A percentile compares a stretch with the other conserved stretches of the same genome.
These are phyloP conservation scores for Penicillium cinerascens DNA, from an alignment of 495 filamentous ascomycete species.

Conservation along the genomic window DNA sequence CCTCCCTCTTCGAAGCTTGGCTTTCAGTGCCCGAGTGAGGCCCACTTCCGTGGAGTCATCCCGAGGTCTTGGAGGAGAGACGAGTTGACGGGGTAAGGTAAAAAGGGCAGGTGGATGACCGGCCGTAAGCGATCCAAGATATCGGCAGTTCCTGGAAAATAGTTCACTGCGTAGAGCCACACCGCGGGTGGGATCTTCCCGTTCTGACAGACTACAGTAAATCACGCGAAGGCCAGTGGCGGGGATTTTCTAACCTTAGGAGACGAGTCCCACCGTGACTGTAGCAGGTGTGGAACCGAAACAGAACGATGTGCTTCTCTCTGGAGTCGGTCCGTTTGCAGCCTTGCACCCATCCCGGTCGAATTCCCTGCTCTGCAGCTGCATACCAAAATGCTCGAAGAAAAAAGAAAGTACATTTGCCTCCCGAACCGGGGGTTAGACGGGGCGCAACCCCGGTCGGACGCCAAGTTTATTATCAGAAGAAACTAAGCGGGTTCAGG, in stretches of 20 bases:
- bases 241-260: not conserved
- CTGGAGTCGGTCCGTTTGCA: not conserved
- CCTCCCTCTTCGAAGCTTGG: conserved; percentile 6
- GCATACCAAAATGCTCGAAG: not conserved
- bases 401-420: not conserved
- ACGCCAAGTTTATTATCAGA: not conserved
- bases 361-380: not conserved
- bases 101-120: not conserved
- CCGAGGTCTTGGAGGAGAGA: not conserved
- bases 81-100: not conserved
- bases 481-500: not conserved
- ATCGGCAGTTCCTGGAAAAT: not conserved
- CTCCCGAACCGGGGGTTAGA: not conserved
- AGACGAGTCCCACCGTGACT: not conserved
- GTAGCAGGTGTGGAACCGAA: no score
- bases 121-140: not conserved
- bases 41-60: not conserved
- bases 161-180: no score
- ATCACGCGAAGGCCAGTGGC: conserved; percentile 17
- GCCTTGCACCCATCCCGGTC: not conserved
- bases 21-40: not conserved
- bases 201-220: conserved; percentile 17
- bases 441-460: no score
- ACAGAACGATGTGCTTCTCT: not conserved
- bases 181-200: conserved; percentile 15